Evolutionary conservation across 768 basidiomycete genomes (phyloP).

Genomic region (Termitomyces sp.): DNA sequence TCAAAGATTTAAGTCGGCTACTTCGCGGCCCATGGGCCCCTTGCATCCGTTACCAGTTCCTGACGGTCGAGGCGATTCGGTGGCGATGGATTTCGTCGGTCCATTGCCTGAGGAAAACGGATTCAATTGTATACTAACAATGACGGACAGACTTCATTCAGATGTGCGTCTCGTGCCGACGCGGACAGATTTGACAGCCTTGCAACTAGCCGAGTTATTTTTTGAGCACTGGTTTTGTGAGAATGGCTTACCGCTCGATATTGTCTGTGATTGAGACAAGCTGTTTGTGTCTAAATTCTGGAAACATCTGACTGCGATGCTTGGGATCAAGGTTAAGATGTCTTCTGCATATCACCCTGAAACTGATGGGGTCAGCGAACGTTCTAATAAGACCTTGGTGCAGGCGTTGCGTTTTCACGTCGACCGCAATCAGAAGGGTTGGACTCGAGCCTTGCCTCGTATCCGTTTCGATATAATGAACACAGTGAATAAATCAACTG

Average conservation of each 20-base stretch:
- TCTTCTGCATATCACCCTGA: no score
- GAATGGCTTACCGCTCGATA: no score
- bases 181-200: no score
- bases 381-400: no score
- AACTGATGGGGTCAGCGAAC: no score
- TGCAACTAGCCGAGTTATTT: no score
- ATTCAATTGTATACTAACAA: background rate
- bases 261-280: no score
- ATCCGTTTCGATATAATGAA: no score
- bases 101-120: background rate
- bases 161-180: background rate
- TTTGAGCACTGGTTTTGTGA: no score
- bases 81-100: background rate
- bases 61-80: background rate
- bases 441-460: accelerated
- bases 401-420: background rate
- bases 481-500: no score
- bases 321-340: background rate
- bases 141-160: background rate
- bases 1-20: background rate
- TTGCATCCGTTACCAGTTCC: background rate
- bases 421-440: no score
- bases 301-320: background rate
- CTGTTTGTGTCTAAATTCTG: no score
- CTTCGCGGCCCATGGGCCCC: accelerated